Percentiles rank a stretch among this genome's conserved stretches.
Evolutionary conservation across 768 basidiomycete genomes (phyloP).

Genomic region (Russula sp.): DNA sequence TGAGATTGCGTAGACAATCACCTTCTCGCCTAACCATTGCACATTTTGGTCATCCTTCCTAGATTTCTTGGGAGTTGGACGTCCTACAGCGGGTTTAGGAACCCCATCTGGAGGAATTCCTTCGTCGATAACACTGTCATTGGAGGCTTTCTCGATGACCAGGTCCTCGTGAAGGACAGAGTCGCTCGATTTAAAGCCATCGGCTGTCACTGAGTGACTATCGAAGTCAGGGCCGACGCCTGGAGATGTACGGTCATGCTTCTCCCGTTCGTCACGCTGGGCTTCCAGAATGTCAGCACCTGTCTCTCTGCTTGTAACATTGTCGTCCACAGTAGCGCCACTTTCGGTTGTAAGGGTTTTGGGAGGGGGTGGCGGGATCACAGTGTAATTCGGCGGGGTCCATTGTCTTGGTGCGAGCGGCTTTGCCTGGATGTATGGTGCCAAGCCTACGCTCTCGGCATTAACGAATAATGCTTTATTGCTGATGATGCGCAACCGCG

Average conservation of each 20-base stretch:
- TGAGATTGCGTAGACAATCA: conserved; percentile 33
- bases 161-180: neutral
- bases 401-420: conserved; percentile 66
- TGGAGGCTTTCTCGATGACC: neutral
- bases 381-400: conserved; percentile 50
- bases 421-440: conserved; percentile 70
- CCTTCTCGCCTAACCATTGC: conserved; percentile 78
- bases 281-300: neutral
- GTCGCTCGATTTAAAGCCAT: neutral
- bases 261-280: conserved; percentile 3
- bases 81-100: conserved; percentile 6
- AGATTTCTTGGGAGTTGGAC: conserved; percentile 9
- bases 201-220: neutral
- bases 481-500: conserved; percentile 68
- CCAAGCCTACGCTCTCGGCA: conserved; percentile 57
- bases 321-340: neutral
- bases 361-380: conserved; percentile 31
- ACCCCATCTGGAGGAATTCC: neutral
- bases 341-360: neutral
- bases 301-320: neutral
- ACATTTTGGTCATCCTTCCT: conserved; percentile 41
- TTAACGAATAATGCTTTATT: conserved; percentile 62
- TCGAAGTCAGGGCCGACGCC: neutral
- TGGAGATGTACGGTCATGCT: conserved; percentile 3
- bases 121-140: conserved; percentile 2